Evolutionary conservation across 495 filamentous ascomycete species (phyloP).

Genomic region (Bathelium albidoporum): DNA sequence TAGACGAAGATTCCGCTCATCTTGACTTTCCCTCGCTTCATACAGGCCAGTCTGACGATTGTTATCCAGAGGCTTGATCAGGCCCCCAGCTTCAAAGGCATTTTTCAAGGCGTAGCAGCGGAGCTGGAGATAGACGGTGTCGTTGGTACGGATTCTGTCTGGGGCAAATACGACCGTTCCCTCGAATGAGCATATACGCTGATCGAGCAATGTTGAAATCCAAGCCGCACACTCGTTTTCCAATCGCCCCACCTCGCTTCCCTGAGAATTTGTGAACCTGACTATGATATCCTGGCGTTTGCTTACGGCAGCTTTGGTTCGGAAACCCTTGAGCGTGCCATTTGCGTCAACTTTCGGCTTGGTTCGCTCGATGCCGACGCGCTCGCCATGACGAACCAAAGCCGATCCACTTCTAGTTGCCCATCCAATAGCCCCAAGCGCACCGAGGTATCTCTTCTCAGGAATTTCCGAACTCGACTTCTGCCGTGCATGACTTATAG

Average conservation of each 20-base stretch:
- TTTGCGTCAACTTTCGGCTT: constrained; percentile 50
- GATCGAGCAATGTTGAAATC: constrained; percentile 88
- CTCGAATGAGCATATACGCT: constrained; percentile 79
- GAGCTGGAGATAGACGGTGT: constrained; percentile 84
- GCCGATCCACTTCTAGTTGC: constrained; percentile 72
- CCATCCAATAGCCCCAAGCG: constrained; percentile 88
- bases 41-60: constrained; percentile 64
- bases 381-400: constrained; percentile 65
- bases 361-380: constrained; percentile 75
- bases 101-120: constrained; percentile 63
- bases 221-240: constrained; percentile 84
- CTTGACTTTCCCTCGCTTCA: constrained; percentile 72
- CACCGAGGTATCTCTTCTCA: constrained; percentile 67
- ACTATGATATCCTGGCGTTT: constrained; percentile 71
- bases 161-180: constrained; percentile 84
- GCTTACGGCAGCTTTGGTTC: constrained; percentile 37
- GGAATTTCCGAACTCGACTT: constrained; percentile 36
- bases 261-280: constrained; percentile 73
- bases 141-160: constrained; percentile 74
- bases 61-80: constrained; percentile 48
- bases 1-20: constrained; percentile 75
- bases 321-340: constrained; percentile 41
- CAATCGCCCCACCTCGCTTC: constrained; percentile 80
- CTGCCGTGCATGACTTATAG: background rate
- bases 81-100: constrained; percentile 55